phyloP scores from a whole-genome alignment of 2,329 filamentous ascomycete genomes.

The Zymoseptoria tritici region DNA sequence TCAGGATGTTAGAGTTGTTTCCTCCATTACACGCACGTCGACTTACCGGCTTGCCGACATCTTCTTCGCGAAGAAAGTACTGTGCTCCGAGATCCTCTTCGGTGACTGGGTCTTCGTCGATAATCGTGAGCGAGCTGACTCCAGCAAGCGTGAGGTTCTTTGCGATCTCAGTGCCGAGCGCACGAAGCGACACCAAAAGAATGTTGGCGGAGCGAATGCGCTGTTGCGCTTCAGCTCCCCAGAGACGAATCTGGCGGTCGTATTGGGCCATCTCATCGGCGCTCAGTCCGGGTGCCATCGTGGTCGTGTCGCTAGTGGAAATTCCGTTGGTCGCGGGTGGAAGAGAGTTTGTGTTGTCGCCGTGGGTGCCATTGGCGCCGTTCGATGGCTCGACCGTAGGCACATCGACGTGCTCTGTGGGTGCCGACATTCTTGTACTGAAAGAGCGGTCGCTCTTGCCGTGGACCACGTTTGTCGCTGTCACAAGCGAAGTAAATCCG shows the following conservation, averaged over 20 bases:
- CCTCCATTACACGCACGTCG: neutral
- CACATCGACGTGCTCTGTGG: constrained; percentile 1
- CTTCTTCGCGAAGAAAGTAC: constrained; percentile 66
- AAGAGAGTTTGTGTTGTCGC: constrained; percentile 6
- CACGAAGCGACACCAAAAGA: constrained; percentile 79
- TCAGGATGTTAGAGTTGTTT: constrained; percentile 12
- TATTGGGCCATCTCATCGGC: constrained; percentile 93
- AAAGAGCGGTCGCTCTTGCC: neutral
- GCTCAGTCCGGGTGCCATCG: constrained; percentile 24
- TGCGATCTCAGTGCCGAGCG: constrained; percentile 85
- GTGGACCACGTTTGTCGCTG: neutral
- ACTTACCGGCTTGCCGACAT: constrained; percentile 65
- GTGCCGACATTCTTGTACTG: constrained; percentile 3
- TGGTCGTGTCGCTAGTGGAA: constrained; percentile 12
- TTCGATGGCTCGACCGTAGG: neutral
- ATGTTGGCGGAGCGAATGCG: constrained; percentile 80
- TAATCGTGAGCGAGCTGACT: constrained; percentile 79
- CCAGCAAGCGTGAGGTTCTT: constrained; percentile 96
- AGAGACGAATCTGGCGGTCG: constrained; percentile 92
- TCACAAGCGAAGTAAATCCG: neutral
- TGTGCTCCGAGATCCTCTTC: constrained; percentile 65
- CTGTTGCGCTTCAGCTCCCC: constrained; percentile 92
- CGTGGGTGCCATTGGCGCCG: constrained; percentile 7
- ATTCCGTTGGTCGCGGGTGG: constrained; percentile 12
- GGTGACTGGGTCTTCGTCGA: constrained; percentile 68